Conservation (phyloP, 2,329 filamentous ascomycete genomes). For the Talaromyces rugulosus region DNA sequence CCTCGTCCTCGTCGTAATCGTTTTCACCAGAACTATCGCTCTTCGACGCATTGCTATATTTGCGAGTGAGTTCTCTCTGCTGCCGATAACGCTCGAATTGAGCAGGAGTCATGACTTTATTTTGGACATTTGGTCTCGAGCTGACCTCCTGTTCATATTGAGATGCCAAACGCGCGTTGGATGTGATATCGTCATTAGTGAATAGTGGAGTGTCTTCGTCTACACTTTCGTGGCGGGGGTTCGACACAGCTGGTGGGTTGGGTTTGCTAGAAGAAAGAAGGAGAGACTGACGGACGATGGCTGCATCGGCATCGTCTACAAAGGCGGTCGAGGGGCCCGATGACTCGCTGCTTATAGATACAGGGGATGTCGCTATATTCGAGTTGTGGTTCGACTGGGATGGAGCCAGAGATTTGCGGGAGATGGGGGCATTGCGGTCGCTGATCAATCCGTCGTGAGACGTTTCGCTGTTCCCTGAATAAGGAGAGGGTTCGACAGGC, state of each 20-base stretch:
- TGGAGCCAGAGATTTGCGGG: conserved; percentile 6
- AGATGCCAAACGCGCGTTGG: conserved; percentile 42
- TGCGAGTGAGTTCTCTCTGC: conserved; percentile 64
- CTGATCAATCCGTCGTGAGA: conserved; percentile 49
- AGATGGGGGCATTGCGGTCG: conserved; percentile 23
- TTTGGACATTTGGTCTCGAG: conserved; percentile 40
- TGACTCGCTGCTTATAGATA: conserved; percentile 15
- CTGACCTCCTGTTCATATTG: conserved; percentile 39
- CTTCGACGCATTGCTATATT: conserved; percentile 45
- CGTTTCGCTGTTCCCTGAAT: conserved; percentile 50
- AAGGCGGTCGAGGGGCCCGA: conserved; percentile 11
- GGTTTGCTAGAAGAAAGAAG: conserved; percentile 23
- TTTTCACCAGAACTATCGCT: conserved; percentile 54
- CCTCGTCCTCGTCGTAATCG: conserved; percentile 67
- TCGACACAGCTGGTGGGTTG: conserved; percentile 16
- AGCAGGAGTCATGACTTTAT: conserved; percentile 84
- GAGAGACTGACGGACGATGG: conserved; percentile 32
- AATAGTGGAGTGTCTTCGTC: conserved; percentile 26
- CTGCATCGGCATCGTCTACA: conserved; percentile 38
- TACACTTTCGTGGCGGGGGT: conserved; percentile 18
- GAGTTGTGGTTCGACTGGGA: conserved; percentile 11
- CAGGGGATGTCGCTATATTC: conserved; percentile 4
- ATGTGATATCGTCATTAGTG: conserved; percentile 31
- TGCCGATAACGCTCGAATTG: conserved; percentile 79
- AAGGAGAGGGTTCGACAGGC: conserved; percentile 45